Conservation (phyloP, 352 stramenopile species). For the Globisporangium cylindrosporum region DNA sequence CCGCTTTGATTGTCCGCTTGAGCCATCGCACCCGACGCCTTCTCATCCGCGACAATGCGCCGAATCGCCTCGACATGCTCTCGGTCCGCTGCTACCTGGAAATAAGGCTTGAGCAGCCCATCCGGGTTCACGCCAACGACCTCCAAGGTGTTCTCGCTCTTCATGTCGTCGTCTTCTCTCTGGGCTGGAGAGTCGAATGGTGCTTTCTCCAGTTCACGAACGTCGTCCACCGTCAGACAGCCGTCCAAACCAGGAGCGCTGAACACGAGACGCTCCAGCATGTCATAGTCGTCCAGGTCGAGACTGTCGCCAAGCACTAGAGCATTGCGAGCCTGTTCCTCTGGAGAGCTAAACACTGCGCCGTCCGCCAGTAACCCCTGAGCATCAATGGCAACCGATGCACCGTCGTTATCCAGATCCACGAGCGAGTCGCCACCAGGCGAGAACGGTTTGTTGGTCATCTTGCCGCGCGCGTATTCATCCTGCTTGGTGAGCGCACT, state of each 20-base stretch:
- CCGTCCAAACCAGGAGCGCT: constrained; percentile 49
- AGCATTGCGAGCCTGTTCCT: constrained; percentile 38
- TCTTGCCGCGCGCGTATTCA: constrained; percentile 77
- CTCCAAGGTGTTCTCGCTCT: constrained; percentile 18
- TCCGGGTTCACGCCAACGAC: constrained; percentile 55
- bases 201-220: constrained; percentile 15
- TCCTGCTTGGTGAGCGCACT: constrained; percentile 71
- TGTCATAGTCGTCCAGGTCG: constrained; percentile 25
- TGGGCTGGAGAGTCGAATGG: too few relatives aligned
- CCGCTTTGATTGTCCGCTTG: constrained; percentile 40
- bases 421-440: constrained; percentile 64
- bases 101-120: constrained; percentile 61
- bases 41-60: constrained; percentile 59
- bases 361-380: background rate
- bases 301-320: constrained; percentile 28
- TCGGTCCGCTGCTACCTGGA: constrained; percentile 53
- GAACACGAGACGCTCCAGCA: constrained; percentile 46
- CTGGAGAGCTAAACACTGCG: constrained; percentile 18
- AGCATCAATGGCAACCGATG: background rate
- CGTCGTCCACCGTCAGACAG: constrained; percentile 50
- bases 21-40: constrained; percentile 53
- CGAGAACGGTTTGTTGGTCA: constrained; percentile 73
- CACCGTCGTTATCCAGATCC: constrained; percentile 13
- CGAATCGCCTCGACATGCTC: constrained; percentile 52
- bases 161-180: background rate